Evolutionary conservation across 1,139 yeast species (phyloP), one percentile per base, ranked within the genome.

Genomic region (Sugiyamaella castrensis): DNA sequence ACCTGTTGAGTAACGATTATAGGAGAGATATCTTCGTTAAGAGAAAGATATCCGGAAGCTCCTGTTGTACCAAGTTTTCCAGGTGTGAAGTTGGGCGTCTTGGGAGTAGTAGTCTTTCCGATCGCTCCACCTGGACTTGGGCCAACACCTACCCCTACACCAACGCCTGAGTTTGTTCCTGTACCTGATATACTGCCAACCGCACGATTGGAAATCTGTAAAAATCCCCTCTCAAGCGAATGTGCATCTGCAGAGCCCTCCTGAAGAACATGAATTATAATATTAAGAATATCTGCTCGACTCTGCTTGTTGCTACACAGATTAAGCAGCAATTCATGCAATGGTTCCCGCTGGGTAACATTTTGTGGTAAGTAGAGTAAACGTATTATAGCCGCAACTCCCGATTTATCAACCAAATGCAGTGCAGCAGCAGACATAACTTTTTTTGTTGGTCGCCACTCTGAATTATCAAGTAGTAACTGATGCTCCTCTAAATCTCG

Each of bases 281-380:
- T 70, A 40, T 84, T 81, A 65, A 89, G 73, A n/a, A 88, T 77
- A 56, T 91, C 97, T 16, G 79, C 71, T 46, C 97, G 71, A 9
- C 87, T 85, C 55, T 84, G 94, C 62, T 86, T 85, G 66, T 84
- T 87, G 53, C 80, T 76, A 62, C 95, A 86, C 52, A 89, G 66
- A 53, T 79, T 80, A 31, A 79, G 79, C 52, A 89, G 72, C 4
- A 92, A 71, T 49, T 82, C 83, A 63, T 84, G 84, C 45, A 87
- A 73, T 8, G 75, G 69, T 53, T 82, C 89, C 46, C 94, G 72
- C 47, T 84, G 84, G 51, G 73, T 74, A 51, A 79, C 77, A 1
- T 84, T 76, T 56, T 84, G 87, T 1, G 95, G 92, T 15, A 85
- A 75, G 66, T 87, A 91, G 7, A 88, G 70, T 37, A 87, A 72